A percentile compares a stretch with the other conserved stretches of the same genome.
phyloP scores from a whole-genome alignment of 2,329 filamentous ascomycete genomes.

The Aureobasidium namibiae region DNA sequence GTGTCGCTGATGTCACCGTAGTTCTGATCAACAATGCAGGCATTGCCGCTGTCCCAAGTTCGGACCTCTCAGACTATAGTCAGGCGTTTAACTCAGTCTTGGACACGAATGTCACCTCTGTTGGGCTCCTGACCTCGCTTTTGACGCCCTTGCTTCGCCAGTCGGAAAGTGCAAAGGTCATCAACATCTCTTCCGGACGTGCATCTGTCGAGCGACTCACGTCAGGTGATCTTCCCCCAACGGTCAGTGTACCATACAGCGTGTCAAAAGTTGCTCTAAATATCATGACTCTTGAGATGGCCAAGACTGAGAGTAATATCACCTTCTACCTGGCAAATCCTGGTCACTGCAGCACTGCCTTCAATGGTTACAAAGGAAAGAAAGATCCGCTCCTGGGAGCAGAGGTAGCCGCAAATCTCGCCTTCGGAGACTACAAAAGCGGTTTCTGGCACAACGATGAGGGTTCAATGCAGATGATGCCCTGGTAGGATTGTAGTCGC shows the following conservation, averaged over 20 bases:
- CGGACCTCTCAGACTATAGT: slow-evolving; percentile 23
- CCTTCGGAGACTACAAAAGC: slow-evolving; percentile 13
- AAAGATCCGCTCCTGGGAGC: slow-evolving; percentile 21
- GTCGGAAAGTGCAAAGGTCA: slow-evolving; percentile 21
- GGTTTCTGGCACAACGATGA: slow-evolving; percentile 20
- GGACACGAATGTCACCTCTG: slow-evolving; percentile 38
- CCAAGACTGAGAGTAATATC: slow-evolving; percentile 14
- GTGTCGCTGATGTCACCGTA: not conserved
- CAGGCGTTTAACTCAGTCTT: slow-evolving; percentile 27
- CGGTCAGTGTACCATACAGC: slow-evolving; percentile 20
- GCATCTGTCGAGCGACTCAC: slow-evolving; percentile 20
- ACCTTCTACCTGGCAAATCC: slow-evolving; percentile 18
- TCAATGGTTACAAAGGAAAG: slow-evolving; percentile 20
- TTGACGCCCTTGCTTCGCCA: slow-evolving; percentile 25
- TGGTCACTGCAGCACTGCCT: slow-evolving; percentile 21
- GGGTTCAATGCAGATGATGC: slow-evolving; percentile 14
- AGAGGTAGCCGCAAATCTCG: slow-evolving; percentile 17
- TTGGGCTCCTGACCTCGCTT: slow-evolving; percentile 29
- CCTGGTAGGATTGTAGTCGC: slow-evolving; percentile 15
- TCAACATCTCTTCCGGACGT: slow-evolving; percentile 28
- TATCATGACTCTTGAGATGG: slow-evolving; percentile 20
- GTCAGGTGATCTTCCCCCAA: slow-evolving; percentile 23
- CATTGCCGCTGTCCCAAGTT: not conserved
- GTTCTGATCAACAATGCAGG: not conserved
- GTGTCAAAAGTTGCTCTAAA: slow-evolving; percentile 21